Conservation (phyloP, 164 flowering plant species). For the Sextonia rubra region DNA sequence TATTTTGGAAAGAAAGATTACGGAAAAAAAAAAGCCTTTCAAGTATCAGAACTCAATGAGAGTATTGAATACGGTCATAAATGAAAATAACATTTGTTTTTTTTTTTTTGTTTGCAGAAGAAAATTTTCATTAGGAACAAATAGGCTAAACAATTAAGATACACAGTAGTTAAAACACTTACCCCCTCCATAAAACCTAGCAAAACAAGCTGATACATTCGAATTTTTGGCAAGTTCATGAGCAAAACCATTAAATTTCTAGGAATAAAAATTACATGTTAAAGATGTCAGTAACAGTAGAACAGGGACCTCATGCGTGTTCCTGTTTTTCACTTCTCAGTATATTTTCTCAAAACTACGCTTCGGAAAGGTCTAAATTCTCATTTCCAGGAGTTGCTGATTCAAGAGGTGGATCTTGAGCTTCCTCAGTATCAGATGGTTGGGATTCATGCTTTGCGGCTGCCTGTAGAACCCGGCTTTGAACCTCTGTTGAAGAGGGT, state of each 20-base stretch:
- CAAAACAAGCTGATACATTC: too few species aligned
- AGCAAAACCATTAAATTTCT: too few species aligned
- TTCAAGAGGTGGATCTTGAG: slow-evolving; percentile 35
- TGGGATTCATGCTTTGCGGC: slow-evolving; percentile 95
- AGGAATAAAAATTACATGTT: not conserved
- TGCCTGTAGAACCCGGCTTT: slow-evolving; percentile 83
- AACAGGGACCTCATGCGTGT: not conserved
- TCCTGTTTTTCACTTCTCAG: too few species aligned
- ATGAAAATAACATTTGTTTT: not conserved
- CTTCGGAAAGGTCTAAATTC: slow-evolving; percentile 55
- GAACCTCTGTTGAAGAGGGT: slow-evolving; percentile 78
- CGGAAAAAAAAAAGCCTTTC: not conserved
- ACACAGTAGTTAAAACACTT: too few species aligned
- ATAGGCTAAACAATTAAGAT: too few species aligned
- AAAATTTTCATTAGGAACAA: too few species aligned
- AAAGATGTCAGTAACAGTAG: not conserved
- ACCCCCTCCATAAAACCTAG: too few species aligned
- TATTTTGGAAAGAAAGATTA: not conserved
- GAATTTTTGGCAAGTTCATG: too few species aligned
- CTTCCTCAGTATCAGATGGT: slow-evolving; percentile 58
- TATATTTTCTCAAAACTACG: slow-evolving; percentile 20
- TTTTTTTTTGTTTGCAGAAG: too few species aligned
- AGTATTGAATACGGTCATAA: not conserved
- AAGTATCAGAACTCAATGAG: not conserved
- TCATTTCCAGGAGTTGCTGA: slow-evolving; percentile 31